Evolutionary conservation across 2,329 filamentous ascomycete genomes (phyloP), one percentile per base, ranked within the genome.

Genomic region (Zalaria obscura): DNA sequence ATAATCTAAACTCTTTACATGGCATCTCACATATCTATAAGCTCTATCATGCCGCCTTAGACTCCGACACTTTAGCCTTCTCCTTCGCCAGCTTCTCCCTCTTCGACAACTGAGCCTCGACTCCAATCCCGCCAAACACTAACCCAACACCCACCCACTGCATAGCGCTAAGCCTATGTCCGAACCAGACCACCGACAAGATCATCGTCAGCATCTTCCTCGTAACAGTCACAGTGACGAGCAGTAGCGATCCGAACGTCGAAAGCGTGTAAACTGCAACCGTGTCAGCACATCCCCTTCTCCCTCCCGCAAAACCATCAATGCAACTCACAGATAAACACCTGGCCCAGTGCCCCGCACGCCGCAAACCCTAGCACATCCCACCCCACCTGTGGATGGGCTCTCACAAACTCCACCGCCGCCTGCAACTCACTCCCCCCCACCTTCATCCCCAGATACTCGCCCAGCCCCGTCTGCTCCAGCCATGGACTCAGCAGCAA

Each of bases 151-250:
- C 91, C 5, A 93, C 67, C 84, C 88, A 94, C 66, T 98, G 91
- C 73, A 89, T 93, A n/a, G 69, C 65, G 27, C 76, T 83, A 38
- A 98, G 72, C 48, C 74, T 76, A 62, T 98, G 91, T 27, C 91
- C 91, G 59, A 96, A 98, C 65, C 86, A 87, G 46, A 96, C 69
- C 27, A 98, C 91, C 41, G 86, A 94, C 40, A 96, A 72, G 45
- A 96, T 85, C 91, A 98, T 98, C 50, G 89, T 96, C 60, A 96
- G 75, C 91, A 98, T 98, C 69, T 98, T 98, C 56, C 91, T 75
- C 36, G 91, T 98, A 36, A 98, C 91, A 2, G 87, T 98, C 3
- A 98, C 88, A 4, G 91, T 96, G 35, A 96, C 89, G 39, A 98
- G 76, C 40, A 96, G 73, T 38, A 98, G 75, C 6, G 83, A 91